phyloP scores from a whole-genome alignment of 2,329 filamentous ascomycete genomes.

The Penicillium sp. region DNA sequence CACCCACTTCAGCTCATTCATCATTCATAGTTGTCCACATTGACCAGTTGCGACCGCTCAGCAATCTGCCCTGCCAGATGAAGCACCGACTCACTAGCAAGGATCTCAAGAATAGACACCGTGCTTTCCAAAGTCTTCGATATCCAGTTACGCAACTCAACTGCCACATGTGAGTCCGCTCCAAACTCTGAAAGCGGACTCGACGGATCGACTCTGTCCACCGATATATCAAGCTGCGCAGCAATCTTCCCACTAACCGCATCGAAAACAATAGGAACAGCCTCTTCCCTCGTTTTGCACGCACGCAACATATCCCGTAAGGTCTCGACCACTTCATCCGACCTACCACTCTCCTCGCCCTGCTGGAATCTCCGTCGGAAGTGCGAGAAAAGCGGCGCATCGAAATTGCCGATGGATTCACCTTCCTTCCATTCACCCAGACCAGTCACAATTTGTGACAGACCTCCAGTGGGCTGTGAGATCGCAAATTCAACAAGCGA shows the following conservation, averaged over 20 bases:
- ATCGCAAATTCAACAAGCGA: conserved; percentile 20
- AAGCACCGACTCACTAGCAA: conserved; percentile 22
- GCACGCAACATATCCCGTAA: conserved; percentile 12
- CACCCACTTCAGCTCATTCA: background rate
- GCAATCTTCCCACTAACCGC: conserved; percentile 19
- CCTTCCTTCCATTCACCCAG: conserved; percentile 21
- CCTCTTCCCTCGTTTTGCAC: conserved; percentile 16
- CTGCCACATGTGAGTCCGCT: conserved; percentile 43
- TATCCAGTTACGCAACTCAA: conserved; percentile 45
- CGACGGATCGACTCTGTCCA: conserved; percentile 16
- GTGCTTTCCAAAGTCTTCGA: conserved; percentile 30
- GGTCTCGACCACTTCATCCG: background rate
- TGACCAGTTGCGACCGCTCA: conserved; percentile 4
- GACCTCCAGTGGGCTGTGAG: background rate
- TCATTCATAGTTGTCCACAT: background rate
- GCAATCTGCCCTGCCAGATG: conserved; percentile 23
- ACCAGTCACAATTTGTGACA: conserved; percentile 22
- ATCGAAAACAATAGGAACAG: conserved; percentile 11
- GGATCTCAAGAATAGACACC: conserved; percentile 27
- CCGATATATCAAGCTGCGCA: conserved; percentile 15
- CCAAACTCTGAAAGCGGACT: conserved; percentile 35
- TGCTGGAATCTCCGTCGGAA: conserved; percentile 14
- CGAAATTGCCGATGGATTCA: conserved; percentile 22
- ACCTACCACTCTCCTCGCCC: background rate
- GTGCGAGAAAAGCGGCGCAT: conserved; percentile 22